Base-by-base conservation (phyloP, 306 rosid species). In the Sphenostylis stenocarpa region DNA sequence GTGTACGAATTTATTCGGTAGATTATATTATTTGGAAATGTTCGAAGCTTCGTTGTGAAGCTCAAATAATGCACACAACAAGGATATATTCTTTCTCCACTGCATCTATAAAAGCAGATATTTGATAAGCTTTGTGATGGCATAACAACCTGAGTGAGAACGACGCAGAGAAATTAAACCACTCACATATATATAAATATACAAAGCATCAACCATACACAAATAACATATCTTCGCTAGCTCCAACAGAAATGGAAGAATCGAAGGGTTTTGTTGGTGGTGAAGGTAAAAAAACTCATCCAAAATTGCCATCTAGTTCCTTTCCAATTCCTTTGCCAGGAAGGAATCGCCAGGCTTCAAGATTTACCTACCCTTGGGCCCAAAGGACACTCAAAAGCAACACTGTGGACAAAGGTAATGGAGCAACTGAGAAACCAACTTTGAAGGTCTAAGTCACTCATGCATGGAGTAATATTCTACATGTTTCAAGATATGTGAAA, bases 251-350 rank as follows among this genome's bases (percentile, higher is more conserved):
- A 64, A 6, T 12, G 57, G 67, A 67, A 38, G 75, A 52, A 26
- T 8, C 26, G 4, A 77, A 67, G 36, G 47, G 60, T 19, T 41
- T 55, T 41, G 52, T 14, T 24, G 55, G 38, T 14, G 73, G 68
- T 48, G 76, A 82, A 45, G 38, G 55, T 58, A 72, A 56, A 47
- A 72, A 77, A 28, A 13, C 12, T 53, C 69, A 70, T 31, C 82
- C 82, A 77, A 57, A 20, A 56, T 78, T 78, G 80, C 73, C 67
- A 13, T 12, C 83, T 1, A 67, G 19, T 36, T 48, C 80, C 0
- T 73, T 73, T 29, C 77, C 77, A 34, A 57, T 67, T 67, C 86
- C 86, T 38, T 45, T 82, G 28, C 86, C 86, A 0, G 86, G 86
- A 28, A 67, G 53, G 68, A 83, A 83, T 67, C 83, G 83, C 2